A percentile compares a stretch with the other conserved stretches of the same genome.
phyloP scores from a whole-genome alignment of 1,139 yeast genomes.

The Blastobotrys ciferrii region DNA sequence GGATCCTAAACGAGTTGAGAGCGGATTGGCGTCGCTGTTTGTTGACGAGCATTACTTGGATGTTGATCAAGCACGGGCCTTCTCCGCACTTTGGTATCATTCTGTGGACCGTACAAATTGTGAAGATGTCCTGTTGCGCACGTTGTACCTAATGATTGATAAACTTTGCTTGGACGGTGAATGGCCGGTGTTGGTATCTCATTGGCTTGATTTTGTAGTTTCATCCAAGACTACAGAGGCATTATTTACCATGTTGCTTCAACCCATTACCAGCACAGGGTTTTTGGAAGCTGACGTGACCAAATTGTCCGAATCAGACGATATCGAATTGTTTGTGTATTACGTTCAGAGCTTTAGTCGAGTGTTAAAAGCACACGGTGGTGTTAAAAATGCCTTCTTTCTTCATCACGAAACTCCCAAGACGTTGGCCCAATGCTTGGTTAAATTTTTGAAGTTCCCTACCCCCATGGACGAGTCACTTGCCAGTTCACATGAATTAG shows the following conservation, averaged over 20 bases:
- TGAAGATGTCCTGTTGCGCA: conserved; percentile 54
- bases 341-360: conserved; percentile 51
- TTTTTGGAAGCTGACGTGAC: conserved; percentile 21
- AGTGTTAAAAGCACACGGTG: conserved; percentile 47
- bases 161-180: conserved; percentile 45
- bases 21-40: conserved; percentile 37
- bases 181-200: conserved; percentile 43
- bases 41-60: conserved; percentile 3
- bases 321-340: conserved; percentile 58
- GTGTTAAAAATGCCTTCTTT: conserved; percentile 28
- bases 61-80: conserved; percentile 29
- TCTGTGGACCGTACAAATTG: conserved; percentile 41
- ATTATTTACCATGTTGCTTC: conserved; percentile 54
- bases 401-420: neutral
- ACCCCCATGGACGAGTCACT: neutral
- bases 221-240: conserved; percentile 58
- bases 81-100: conserved; percentile 43
- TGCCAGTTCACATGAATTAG: conserved; percentile 2
- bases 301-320: conserved; percentile 42
- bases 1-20: conserved; percentile 35
- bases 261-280: conserved; percentile 43
- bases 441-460: conserved; percentile 4
- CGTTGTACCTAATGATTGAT: conserved; percentile 69
- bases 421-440: conserved; percentile 3
- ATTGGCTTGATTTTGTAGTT: conserved; percentile 56